Evolutionary conservation across 2,329 filamentous ascomycete species (phyloP).

Genomic region (Tolypocladium paradoxum): DNA sequence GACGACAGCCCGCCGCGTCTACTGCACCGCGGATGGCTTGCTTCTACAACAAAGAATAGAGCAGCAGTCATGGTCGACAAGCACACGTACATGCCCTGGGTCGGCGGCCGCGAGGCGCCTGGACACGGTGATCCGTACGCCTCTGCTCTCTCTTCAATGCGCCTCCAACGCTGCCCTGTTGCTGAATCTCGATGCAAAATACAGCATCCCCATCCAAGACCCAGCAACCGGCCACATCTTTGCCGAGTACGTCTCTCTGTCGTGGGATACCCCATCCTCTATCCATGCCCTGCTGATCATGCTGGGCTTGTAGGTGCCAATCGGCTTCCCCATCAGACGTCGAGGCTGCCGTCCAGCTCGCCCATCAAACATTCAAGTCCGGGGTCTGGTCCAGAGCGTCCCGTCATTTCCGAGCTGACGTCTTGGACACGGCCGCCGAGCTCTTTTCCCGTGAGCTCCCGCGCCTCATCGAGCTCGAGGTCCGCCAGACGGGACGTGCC

Average conservation of each 20-base stretch:
- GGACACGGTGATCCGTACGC: constrained; percentile 4
- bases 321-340: constrained; percentile 18
- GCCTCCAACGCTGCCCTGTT: not conserved
- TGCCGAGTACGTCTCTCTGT: constrained; percentile 28
- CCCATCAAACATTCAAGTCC: constrained; percentile 55
- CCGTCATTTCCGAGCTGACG: constrained; percentile 46
- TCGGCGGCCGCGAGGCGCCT: constrained; percentile 1
- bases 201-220: constrained; percentile 41
- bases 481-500: constrained; percentile 56
- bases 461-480: constrained; percentile 50
- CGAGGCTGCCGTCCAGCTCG: constrained; percentile 23
- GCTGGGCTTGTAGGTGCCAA: constrained; percentile 11
- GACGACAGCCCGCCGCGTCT: too few species aligned
- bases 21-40: too few species aligned
- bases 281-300: not conserved
- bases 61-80: not conserved
- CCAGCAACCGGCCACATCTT: constrained; percentile 42
- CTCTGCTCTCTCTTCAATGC: not conserved
- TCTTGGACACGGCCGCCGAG: constrained; percentile 48
- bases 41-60: not conserved
- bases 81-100: constrained; percentile 3
- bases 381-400: constrained; percentile 53
- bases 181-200: not conserved
- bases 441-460: constrained; percentile 42
- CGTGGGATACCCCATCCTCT: not conserved